Percentiles rank a stretch among this genome's conserved stretches.
These are phyloP conservation scores for Tetrahymena borealis DNA, from an alignment of 73 alveolate species.

Conservation along the genomic window DNA sequence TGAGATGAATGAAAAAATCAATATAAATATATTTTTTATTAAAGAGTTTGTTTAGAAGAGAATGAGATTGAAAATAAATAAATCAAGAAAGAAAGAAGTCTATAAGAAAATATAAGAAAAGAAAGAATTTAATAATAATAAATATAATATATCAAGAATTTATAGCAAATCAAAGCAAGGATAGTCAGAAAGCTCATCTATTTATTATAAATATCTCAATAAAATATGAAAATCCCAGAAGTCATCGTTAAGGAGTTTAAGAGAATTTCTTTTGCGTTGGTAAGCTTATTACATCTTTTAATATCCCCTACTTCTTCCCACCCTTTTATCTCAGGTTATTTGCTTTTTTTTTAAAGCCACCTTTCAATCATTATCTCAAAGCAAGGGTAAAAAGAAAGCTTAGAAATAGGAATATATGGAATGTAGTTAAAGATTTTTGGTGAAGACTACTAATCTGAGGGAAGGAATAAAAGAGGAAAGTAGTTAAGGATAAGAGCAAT, in stretches of 20 bases:
- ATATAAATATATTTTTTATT: not conserved
- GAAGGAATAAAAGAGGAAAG: too few species aligned
- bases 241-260: constrained; percentile 2
- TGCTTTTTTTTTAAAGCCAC: too few species aligned
- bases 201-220: not conserved
- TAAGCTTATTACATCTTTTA: too few species aligned
- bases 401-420: too few species aligned
- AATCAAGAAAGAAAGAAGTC: not conserved
- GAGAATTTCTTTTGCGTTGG: constrained; percentile 4
- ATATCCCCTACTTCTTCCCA: too few species aligned
- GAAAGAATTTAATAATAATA: not conserved
- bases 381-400: too few species aligned
- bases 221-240: not conserved
- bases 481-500: too few species aligned
- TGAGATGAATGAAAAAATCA: not conserved
- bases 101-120: not conserved
- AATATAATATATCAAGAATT: not conserved
- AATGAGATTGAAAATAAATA: not conserved
- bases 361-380: too few species aligned
- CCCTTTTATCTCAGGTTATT: too few species aligned
- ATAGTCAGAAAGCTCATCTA: not conserved
- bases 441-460: too few species aligned
- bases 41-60: not conserved
- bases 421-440: too few species aligned
- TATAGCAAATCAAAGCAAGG: not conserved